Evolutionary conservation across 768 basidiomycete species (phyloP), one percentile per base, ranked within the genome.

Genomic region (Termitomyces sp.): DNA sequence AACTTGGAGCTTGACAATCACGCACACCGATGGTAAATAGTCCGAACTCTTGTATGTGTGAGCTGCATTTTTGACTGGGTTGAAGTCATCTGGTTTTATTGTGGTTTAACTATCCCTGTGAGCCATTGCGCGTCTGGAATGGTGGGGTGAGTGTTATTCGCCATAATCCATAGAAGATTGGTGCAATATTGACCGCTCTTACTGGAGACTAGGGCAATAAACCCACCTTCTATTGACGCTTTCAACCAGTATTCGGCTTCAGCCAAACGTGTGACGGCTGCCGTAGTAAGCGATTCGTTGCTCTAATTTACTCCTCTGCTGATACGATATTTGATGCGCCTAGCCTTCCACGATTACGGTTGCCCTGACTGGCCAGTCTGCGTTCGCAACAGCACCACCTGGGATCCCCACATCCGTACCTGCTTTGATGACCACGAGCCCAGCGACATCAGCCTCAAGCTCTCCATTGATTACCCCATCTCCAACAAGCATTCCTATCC

Each of bases 51-150:
- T 22, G 5, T 14, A 22, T n/a, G 7, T 9, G 24, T 49, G n/a
- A n/a, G 50, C 46, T n/a, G 21, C 12, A 41, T 43, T 22, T 45
- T 56, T 48, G 45, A 19, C 17, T 21, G 28, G 38, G 12, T 40
- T 9, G 1, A 45, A 71, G 67, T 64, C 9, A 69, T 75, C 57
- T 74, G 71, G 73, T 71, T 70, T 45, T 74, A 71, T 61, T 76
- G 74, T 51, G 61, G 67, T 47, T 66, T 65, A 22, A 69, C 60
- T n/a, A 51, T 60, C n/a, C 75, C 73, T 4, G 45, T 60, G 11
- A 67, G 67, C 17, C 76, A 75, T 51, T 77, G 75, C 62, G 58
- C 60, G 19, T 58, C 70, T 5, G 72, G 72, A 24, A 75, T 73
- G 72, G 75, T 74, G 35, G 74, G 73, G 74, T 73, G 55, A 58